phyloP scores from a whole-genome alignment of 352 stramenopile genomes.

The Pseudoperonospora humuli region DNA sequence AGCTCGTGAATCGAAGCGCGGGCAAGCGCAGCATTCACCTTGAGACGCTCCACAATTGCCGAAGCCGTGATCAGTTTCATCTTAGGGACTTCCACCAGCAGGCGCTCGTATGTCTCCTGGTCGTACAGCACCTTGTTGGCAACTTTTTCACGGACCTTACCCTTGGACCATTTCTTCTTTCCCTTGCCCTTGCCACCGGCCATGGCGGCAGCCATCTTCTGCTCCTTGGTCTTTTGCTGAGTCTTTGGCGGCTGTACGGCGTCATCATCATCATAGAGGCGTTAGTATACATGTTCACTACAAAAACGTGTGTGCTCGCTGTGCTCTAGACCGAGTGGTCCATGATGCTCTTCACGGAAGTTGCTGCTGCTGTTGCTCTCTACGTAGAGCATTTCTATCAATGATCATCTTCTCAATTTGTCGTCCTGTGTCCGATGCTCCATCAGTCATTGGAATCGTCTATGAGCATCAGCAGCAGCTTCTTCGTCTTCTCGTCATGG shows the following conservation, averaged over 20 bases:
- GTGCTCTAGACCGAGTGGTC: too few species aligned
- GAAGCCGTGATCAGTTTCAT: slow-evolving; percentile 99
- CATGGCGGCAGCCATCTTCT: slow-evolving; percentile 99
- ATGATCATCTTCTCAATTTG: background rate
- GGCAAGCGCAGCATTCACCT: slow-evolving; percentile 97
- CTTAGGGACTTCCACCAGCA: slow-evolving; percentile 98
- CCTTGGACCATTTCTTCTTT: slow-evolving; percentile 99
- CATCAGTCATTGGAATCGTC: background rate
- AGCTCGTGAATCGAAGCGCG: slow-evolving; percentile 95
- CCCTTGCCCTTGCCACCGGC: slow-evolving; percentile 96
- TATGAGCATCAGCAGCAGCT: slow-evolving; percentile 11
- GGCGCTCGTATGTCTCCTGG: slow-evolving; percentile 97
- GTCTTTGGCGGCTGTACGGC: slow-evolving; percentile 92
- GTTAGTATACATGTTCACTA: slow-evolving; percentile 8
- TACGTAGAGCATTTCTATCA: background rate
- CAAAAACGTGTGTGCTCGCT: slow-evolving; percentile 1
- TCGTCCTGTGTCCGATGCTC: background rate
- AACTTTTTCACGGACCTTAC: slow-evolving; percentile 99
- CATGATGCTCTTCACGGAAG: background rate
- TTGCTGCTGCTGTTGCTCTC: slow-evolving; percentile 8
- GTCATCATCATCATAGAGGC: slow-evolving; percentile 9
- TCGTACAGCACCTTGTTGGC: slow-evolving; percentile 99
- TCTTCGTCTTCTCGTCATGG: slow-evolving; percentile 2
- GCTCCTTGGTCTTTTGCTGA: slow-evolving; percentile 99
- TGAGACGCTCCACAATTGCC: slow-evolving; percentile 98